Conservation (phyloP, 2,329 filamentous ascomycete species). For the Penicillium digitatum region DNA sequence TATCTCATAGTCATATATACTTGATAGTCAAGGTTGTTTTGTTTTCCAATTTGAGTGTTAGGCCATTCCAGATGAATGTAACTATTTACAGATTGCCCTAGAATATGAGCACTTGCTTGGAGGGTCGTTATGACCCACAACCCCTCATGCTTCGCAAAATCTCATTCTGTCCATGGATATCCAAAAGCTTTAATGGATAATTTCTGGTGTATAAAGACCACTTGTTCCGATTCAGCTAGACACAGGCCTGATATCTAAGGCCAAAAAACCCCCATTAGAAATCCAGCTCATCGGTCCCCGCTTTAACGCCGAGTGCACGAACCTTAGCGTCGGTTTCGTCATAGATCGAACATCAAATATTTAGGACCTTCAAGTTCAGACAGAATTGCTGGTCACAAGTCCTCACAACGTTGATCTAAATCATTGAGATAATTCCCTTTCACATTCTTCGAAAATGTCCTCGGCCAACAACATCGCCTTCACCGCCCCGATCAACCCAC, state of each 20-base stretch:
- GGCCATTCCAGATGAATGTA: background rate
- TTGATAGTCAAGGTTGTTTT: no score
- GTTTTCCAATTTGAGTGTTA: background rate
- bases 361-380: background rate
- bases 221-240: background rate
- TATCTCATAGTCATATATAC: no score
- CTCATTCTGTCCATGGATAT: background rate
- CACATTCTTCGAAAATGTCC: constrained; percentile 11
- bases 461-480: constrained; percentile 36
- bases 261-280: background rate
- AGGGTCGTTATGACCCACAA: no score
- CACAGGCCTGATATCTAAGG: background rate
- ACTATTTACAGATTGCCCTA: background rate
- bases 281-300: background rate
- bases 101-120: background rate
- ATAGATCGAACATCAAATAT: background rate
- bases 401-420: background rate
- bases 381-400: background rate
- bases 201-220: background rate
- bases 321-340: constrained; percentile 4
- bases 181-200: background rate
- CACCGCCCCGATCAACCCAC: constrained; percentile 39
- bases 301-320: constrained; percentile 4
- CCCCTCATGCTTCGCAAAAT: background rate
- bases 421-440: background rate